These are phyloP conservation scores for Clarireedia hainanense DNA, from an alignment of 2,329 filamentous ascomycete species.

Conservation along the genomic window DNA sequence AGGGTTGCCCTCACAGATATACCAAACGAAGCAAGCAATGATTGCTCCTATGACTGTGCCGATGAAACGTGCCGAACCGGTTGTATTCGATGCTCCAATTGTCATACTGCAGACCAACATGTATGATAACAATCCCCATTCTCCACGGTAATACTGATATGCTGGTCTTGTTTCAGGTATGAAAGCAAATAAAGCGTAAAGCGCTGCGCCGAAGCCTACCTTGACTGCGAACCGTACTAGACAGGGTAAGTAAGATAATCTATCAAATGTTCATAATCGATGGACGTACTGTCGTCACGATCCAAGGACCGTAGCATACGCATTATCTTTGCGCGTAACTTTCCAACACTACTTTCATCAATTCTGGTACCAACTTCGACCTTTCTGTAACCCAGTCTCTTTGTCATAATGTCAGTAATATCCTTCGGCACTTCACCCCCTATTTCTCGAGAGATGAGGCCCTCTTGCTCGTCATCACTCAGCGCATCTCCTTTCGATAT, in stretches of 20 bases:
- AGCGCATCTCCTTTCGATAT: neutral
- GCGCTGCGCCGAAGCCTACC: conserved; percentile 78
- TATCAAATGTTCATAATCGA: conserved; percentile 16
- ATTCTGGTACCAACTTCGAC: conserved; percentile 12
- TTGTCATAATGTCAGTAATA: conserved; percentile 12
- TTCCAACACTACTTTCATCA: conserved; percentile 5
- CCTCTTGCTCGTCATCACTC: conserved; percentile 24
- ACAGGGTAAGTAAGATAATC: conserved; percentile 11
- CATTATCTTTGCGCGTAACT: conserved; percentile 39
- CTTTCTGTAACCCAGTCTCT: conserved; percentile 16
- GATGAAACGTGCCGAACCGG: conserved; percentile 75
- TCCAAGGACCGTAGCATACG: conserved; percentile 47
- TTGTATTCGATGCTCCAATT: conserved; percentile 91
- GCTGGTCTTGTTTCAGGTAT: conserved; percentile 67
- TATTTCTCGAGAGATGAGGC: conserved; percentile 17
- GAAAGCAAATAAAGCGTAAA: conserved; percentile 88
- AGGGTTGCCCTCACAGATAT: conserved; percentile 64
- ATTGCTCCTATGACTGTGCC: conserved; percentile 77
- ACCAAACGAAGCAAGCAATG: conserved; percentile 72
- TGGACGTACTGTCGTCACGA: conserved; percentile 51
- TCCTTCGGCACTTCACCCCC: conserved; percentile 18
- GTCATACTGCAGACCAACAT: conserved; percentile 99
- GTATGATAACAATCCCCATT: conserved; percentile 94
- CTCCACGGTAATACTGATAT: conserved; percentile 84
- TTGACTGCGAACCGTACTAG: conserved; percentile 73